Conservation (phyloP, 768 basidiomycete genomes). For the Naganishia vishniacii region DNA sequence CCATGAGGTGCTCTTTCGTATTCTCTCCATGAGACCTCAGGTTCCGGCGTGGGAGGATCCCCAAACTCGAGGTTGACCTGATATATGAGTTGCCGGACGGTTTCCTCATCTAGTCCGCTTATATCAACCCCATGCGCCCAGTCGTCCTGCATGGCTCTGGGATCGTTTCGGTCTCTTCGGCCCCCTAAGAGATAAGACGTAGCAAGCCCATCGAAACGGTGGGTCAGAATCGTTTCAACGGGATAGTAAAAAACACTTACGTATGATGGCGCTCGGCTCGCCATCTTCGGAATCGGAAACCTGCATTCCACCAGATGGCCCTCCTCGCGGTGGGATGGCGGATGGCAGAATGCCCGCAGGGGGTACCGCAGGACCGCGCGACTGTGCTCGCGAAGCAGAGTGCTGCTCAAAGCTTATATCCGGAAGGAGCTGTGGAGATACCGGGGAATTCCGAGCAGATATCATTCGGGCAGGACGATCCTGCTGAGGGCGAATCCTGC, state of each 20-base stretch:
- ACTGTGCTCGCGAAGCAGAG: background rate
- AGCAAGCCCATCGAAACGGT: no score
- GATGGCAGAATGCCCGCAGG: background rate
- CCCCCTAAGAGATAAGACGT: no score
- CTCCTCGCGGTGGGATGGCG: background rate
- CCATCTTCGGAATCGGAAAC: slow-evolving; percentile 14
- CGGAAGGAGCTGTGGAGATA: background rate
- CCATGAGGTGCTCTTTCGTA: background rate
- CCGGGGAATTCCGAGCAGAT: background rate
- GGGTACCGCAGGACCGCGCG: background rate
- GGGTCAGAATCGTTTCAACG: background rate
- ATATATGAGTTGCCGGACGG: slow-evolving; percentile 10
- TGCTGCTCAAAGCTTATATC: background rate
- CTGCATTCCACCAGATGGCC: background rate
- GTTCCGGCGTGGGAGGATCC: slow-evolving; percentile 12
- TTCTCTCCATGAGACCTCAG: slow-evolving; percentile 8
- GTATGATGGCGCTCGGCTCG: background rate
- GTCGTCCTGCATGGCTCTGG: slow-evolving; percentile 17
- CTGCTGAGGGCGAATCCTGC: background rate
- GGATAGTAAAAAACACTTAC: background rate
- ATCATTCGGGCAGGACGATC: background rate
- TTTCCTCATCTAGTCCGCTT: slow-evolving; percentile 12
- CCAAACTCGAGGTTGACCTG: slow-evolving; percentile 23
- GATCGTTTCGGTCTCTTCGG: slow-evolving; percentile 7
- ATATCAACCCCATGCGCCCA: slow-evolving; percentile 23